Conservation (phyloP, 2,329 filamentous ascomycete species). For the Rhexocercosporidium sp. region DNA sequence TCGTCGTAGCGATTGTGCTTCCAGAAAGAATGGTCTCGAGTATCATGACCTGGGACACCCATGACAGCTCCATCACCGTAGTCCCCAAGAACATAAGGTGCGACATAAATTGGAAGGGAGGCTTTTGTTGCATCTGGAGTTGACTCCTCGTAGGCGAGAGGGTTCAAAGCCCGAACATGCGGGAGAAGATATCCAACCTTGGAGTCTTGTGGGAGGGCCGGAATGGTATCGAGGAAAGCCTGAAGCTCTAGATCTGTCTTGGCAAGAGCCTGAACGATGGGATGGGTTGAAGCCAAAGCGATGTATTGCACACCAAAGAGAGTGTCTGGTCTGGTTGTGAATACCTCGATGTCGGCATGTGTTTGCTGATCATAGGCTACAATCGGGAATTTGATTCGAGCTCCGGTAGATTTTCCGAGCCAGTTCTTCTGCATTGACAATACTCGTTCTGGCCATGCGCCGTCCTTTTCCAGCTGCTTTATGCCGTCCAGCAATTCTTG, state of each 20-base stretch:
- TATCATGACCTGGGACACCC: constrained; percentile 88
- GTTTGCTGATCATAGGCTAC: constrained; percentile 37
- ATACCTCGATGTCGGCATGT: constrained; percentile 64
- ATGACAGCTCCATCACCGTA: constrained; percentile 90
- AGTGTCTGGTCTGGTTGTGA: constrained; percentile 85
- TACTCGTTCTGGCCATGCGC: constrained; percentile 82
- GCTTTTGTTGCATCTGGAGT: constrained; percentile 57
- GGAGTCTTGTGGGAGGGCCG: constrained; percentile 58
- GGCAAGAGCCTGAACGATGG: constrained; percentile 67
- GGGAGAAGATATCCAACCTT: constrained; percentile 73
- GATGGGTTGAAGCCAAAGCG: constrained; percentile 76
- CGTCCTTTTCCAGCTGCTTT: constrained; percentile 64
- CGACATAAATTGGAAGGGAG: constrained; percentile 76
- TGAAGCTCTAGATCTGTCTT: constrained; percentile 64
- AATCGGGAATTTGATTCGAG: constrained; percentile 73
- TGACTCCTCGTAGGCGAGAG: constrained; percentile 61
- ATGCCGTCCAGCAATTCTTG: constrained; percentile 75
- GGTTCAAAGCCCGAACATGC: constrained; percentile 66
- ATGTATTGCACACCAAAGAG: constrained; percentile 87
- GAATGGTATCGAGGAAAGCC: constrained; percentile 70
- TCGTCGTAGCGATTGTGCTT: constrained; percentile 66
- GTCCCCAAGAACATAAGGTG: constrained; percentile 83
- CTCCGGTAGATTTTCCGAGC: constrained; percentile 80
- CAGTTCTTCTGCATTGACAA: constrained; percentile 85
- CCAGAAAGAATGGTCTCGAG: constrained; percentile 82